phyloP scores from a whole-genome alignment of 1,284 basidiomycete genomes.

The Irpex sp. region DNA sequence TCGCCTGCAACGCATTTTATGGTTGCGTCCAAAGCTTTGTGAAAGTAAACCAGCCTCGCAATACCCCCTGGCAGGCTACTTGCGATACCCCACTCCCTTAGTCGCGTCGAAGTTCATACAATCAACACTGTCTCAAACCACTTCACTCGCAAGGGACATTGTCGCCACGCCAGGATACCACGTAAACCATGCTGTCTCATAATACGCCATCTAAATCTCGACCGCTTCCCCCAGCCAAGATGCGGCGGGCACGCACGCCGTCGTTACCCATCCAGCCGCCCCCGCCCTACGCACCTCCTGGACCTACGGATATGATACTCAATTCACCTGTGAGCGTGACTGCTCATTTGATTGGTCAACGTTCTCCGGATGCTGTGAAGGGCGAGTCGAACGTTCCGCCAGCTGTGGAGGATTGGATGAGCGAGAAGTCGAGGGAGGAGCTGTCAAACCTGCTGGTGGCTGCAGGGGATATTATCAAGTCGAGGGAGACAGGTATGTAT shows the following conservation, averaged over 20 bases:
- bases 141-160: neutral
- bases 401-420: constrained; percentile 42
- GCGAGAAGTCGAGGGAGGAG: constrained; percentile 65
- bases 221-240: constrained; percentile 56
- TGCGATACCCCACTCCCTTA: no score
- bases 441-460: constrained; percentile 59
- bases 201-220: constrained; percentile 33
- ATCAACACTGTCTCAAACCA: neutral
- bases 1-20: neutral
- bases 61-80: neutral
- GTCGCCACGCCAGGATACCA: neutral
- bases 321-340: constrained; percentile 35
- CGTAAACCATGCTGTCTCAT: constrained; percentile 38
- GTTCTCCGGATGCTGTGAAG: constrained; percentile 12
- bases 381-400: constrained; percentile 12
- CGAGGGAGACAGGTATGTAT: constrained; percentile 64
- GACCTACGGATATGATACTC: constrained; percentile 27
- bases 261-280: constrained; percentile 38
- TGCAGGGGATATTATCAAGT: constrained; percentile 69
- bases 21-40: neutral
- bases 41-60: neutral
- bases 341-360: constrained; percentile 18
- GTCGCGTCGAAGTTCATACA: no score
- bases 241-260: constrained; percentile 39
- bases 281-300: constrained; percentile 42